Evolutionary conservation across 2,329 filamentous ascomycete genomes (phyloP).

Genomic region (Canariomyces notabilis): DNA sequence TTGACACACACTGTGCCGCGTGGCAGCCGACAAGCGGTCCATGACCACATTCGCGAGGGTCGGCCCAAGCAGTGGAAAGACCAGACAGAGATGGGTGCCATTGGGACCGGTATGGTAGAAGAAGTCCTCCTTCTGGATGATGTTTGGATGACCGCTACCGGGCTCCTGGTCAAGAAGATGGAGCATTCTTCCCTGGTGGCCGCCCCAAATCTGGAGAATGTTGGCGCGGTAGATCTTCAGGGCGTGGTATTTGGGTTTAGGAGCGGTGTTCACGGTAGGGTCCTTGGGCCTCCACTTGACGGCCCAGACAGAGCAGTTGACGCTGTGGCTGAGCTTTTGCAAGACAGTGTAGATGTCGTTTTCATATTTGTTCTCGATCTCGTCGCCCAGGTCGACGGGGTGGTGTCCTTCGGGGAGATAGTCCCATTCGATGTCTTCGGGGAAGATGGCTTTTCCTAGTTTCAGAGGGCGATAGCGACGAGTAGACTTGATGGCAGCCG

Average conservation of each 20-base stretch:
- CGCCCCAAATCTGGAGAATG: background rate
- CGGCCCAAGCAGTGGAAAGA: background rate
- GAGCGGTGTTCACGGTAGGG: background rate
- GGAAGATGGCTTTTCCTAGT: background rate
- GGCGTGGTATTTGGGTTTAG: too few species aligned
- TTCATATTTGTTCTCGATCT: background rate
- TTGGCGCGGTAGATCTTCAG: conserved; percentile 3
- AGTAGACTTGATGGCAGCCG: too few species aligned
- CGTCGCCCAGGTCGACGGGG: background rate
- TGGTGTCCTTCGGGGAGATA: too few species aligned
- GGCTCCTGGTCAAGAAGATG: too few species aligned
- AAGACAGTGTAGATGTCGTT: background rate
- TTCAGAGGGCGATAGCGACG: too few species aligned
- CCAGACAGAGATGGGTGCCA: background rate
- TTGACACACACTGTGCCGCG: background rate
- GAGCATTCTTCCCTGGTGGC: too few species aligned
- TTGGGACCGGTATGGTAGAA: background rate
- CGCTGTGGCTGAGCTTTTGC: conserved; percentile 1
- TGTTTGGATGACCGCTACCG: too few species aligned
- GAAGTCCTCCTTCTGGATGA: too few species aligned
- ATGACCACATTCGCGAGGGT: too few species aligned
- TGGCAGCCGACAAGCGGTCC: background rate
- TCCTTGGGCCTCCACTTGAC: background rate
- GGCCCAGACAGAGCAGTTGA: conserved; percentile 1
- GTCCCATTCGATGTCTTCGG: background rate